A percentile compares a stretch with the other conserved stretches of the same genome.
Evolutionary conservation across 345 rosid genomes (phyloP).

Genomic region (Clarkia xantiana): DNA sequence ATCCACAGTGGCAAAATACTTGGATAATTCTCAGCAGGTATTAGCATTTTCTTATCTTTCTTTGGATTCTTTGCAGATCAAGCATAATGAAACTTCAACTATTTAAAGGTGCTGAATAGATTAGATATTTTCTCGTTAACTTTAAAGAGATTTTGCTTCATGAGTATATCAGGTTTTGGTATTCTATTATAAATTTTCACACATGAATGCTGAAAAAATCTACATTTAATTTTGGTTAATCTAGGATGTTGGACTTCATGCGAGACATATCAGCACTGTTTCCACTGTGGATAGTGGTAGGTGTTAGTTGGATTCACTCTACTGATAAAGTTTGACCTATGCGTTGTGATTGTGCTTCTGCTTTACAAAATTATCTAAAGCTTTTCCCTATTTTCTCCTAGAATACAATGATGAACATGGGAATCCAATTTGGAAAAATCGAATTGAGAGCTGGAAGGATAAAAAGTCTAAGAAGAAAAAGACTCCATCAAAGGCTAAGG

Average conservation of each 20-base stretch:
- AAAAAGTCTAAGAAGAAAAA: conserved; percentile 6
- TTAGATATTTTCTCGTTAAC: background rate
- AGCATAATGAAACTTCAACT: background rate
- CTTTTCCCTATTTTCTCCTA: background rate
- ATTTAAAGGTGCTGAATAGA: background rate
- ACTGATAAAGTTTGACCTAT: background rate
- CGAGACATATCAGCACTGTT: conserved; percentile 80
- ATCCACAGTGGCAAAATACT: conserved; percentile 35
- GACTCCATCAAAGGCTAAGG: background rate
- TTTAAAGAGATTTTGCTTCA: too few relatives aligned
- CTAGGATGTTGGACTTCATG: conserved; percentile 77
- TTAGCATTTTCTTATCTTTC: background rate
- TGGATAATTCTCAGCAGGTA: conserved; percentile 49
- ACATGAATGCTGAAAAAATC: too few relatives aligned
- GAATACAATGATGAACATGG: conserved; percentile 30
- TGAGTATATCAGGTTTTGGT: too few relatives aligned
- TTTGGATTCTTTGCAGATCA: background rate
- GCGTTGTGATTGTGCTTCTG: background rate
- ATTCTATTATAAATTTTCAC: too few relatives aligned
- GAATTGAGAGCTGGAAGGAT: conserved; percentile 10
- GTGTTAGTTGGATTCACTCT: conserved; percentile 4
- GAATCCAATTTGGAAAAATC: conserved; percentile 6
- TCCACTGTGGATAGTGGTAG: conserved; percentile 89
- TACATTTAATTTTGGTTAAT: conserved; percentile 6
- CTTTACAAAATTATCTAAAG: background rate